A percentile compares a stretch with the other conserved stretches of the same genome.
Evolutionary conservation across 805 yeast species (phyloP).

Genomic region (Cyberlindnera americana): DNA sequence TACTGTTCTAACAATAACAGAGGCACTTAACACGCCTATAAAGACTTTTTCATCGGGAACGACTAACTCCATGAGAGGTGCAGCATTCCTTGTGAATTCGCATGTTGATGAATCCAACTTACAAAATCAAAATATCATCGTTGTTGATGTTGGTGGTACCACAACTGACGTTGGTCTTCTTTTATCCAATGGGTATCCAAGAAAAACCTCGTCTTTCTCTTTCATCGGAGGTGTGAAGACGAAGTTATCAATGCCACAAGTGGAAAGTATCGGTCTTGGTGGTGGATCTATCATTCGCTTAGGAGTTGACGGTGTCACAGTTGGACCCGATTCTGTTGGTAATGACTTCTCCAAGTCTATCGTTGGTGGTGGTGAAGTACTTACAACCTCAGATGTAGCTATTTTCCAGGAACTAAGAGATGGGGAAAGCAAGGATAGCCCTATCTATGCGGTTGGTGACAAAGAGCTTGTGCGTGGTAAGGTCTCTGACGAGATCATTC

Average conservation of each 20-base stretch:
- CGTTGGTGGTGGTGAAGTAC: constrained; percentile 41
- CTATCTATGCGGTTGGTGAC: constrained; percentile 29
- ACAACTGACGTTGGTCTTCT: constrained; percentile 47
- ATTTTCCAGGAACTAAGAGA: constrained; percentile 20
- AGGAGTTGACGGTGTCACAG: constrained; percentile 25
- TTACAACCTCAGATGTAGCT: constrained; percentile 40
- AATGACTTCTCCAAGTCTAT: constrained; percentile 34
- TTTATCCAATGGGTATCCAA: constrained; percentile 43
- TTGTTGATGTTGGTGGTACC: constrained; percentile 49
- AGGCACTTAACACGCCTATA: constrained; percentile 41
- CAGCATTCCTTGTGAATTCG: constrained; percentile 35
- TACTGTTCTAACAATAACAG: constrained; percentile 40
- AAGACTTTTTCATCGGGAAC: constrained; percentile 49
- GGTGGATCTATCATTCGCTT: constrained; percentile 45
- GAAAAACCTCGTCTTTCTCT: constrained; percentile 43
- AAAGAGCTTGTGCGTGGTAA: constrained; percentile 26
- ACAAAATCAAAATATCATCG: constrained; percentile 31
- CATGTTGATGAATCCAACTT: not conserved
- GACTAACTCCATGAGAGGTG: constrained; percentile 48
- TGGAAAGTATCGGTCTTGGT: constrained; percentile 47
- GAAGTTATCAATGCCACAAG: constrained; percentile 49
- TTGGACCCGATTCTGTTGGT: constrained; percentile 52
- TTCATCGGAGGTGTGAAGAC: constrained; percentile 46
- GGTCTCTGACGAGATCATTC: constrained; percentile 15
- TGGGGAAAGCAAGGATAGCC: constrained; percentile 13